A percentile compares a stretch with the other conserved stretches of the same genome.
Evolutionary conservation across 2,329 filamentous ascomycete genomes (phyloP).

Genomic region (Apiospora marii): DNA sequence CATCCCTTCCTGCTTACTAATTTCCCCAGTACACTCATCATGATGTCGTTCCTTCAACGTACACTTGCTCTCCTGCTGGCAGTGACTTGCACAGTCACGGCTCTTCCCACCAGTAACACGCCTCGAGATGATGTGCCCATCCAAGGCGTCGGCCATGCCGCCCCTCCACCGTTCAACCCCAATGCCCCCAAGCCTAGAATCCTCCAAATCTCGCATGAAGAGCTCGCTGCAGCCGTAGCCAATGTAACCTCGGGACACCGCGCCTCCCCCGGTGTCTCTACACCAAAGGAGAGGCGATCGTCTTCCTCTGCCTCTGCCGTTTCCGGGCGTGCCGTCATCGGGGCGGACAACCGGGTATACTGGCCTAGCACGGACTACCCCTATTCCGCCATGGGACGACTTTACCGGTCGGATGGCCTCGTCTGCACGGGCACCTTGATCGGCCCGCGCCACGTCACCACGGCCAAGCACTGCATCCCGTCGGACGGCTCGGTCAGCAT

Average conservation of each 20-base stretch:
- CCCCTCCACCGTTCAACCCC: neutral
- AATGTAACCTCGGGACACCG: constrained; percentile 1
- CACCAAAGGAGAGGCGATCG: neutral
- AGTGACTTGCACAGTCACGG: neutral
- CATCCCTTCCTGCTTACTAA: neutral
- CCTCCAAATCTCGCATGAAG: neutral
- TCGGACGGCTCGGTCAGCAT: constrained; percentile 29
- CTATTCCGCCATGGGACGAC: constrained; percentile 34
- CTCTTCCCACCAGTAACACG: neutral
- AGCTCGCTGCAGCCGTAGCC: neutral
- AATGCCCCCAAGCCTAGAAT: neutral
- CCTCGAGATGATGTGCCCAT: neutral
- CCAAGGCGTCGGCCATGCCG: neutral
- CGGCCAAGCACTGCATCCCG: constrained; percentile 39
- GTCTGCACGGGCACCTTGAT: constrained; percentile 40
- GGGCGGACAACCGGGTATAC: constrained; percentile 34
- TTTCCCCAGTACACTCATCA: neutral
- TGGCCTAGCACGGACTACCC: constrained; percentile 33
- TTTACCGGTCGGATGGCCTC: constrained; percentile 34
- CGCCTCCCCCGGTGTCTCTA: neutral
- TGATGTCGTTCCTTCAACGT: constrained; percentile 4
- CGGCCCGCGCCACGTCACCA: constrained; percentile 41
- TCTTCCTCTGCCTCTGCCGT: neutral
- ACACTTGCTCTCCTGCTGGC: neutral
- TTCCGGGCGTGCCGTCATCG: constrained; percentile 33